Base-by-base conservation (phyloP, 148 eudicot species). In the Amaranthus cruentus region DNA sequence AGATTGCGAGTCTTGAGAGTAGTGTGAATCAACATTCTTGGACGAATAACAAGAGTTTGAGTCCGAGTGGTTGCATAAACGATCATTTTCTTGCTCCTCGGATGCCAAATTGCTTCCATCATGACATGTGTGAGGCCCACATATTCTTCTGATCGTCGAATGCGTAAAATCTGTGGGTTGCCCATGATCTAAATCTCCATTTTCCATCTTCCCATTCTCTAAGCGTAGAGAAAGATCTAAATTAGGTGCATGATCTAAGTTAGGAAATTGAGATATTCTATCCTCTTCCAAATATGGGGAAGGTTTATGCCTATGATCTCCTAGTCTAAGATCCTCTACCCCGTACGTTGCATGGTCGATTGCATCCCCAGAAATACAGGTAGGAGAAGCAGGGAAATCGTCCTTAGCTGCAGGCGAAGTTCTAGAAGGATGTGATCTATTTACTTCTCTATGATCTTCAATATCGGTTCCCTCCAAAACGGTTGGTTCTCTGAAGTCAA, bases 231-330 rank as follows among this genome's bases (percentile, higher is more conserved):
- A 54, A 61, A 82, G 82, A 73, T 76, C 70, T 43, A 71, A 77
- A 80, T 86, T 89, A 38, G 92, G 86, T 28, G 83, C 87, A 83
- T 68, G 72, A 59, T 55, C 79, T 43, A 78, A 77, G 43, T 28
- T 44, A 57, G 68, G 66, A 51, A 15, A 54, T 57, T 46, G 70
- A 47, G 75, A 55, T 61, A 68, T 61, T 61, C 62, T 70, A 28
- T 57, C 84, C 59, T 72, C 73, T 47, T 38, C 42, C 59, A 43
- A 50, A 57, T 76, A 59, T 46, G 51, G 62, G 12, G 53, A 50
- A 73, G 55, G n/a, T 52, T 73, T 70, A 47, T 80, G 74, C 11
- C 77, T 18, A 5, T 78, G 75, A 58, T 74, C 76, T 15, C 74
- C 58, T 72, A 85, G 73, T 71, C 74, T 69, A 71, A 76, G 84